Conservation (phyloP, 2,329 filamentous ascomycete species). For the Shiraia bambusicola region DNA sequence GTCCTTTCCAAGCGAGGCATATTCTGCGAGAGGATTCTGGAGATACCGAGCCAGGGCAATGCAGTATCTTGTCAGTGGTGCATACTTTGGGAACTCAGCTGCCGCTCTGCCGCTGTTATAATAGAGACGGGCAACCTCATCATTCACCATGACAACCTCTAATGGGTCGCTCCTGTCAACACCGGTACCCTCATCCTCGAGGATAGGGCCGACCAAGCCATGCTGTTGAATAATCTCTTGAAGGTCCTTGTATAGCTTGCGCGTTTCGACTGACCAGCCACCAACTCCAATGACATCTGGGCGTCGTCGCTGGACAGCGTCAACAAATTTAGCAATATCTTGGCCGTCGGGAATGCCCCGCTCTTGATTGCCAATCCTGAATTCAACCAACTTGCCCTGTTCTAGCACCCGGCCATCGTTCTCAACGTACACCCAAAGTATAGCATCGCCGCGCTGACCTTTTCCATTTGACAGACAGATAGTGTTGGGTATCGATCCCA, state of each 20-base stretch:
- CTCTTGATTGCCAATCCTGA: conserved; percentile 67
- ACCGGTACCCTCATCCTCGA: conserved; percentile 71
- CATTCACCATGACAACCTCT: conserved; percentile 89
- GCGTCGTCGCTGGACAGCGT: conserved; percentile 74
- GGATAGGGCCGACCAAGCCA: conserved; percentile 76
- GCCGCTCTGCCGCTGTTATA: conserved; percentile 82
- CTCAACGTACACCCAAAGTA: conserved; percentile 90
- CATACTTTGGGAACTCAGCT: conserved; percentile 77
- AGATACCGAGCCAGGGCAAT: conserved; percentile 86
- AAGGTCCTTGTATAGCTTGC: conserved; percentile 79
- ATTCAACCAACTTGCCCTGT: conserved; percentile 81
- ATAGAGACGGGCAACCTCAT: conserved; percentile 95
- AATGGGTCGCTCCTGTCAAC: conserved; percentile 75
- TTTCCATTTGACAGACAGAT: conserved; percentile 84
- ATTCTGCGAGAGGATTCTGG: conserved; percentile 95
- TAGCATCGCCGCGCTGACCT: conserved; percentile 75
- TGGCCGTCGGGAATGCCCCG: conserved; percentile 65
- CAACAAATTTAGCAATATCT: conserved; percentile 70
- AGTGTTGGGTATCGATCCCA: conserved; percentile 85
- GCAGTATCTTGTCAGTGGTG: conserved; percentile 82
- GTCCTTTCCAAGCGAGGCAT: conserved; percentile 87
- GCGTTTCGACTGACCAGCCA: conserved; percentile 83
- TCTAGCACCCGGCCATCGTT: conserved; percentile 89
- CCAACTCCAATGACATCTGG: conserved; percentile 90
- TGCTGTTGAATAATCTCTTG: conserved; percentile 76